Percentiles rank a stretch among this genome's conserved stretches.
phyloP scores from a whole-genome alignment of 495 filamentous ascomycete genomes.

The Ramalina intermedia region DNA sequence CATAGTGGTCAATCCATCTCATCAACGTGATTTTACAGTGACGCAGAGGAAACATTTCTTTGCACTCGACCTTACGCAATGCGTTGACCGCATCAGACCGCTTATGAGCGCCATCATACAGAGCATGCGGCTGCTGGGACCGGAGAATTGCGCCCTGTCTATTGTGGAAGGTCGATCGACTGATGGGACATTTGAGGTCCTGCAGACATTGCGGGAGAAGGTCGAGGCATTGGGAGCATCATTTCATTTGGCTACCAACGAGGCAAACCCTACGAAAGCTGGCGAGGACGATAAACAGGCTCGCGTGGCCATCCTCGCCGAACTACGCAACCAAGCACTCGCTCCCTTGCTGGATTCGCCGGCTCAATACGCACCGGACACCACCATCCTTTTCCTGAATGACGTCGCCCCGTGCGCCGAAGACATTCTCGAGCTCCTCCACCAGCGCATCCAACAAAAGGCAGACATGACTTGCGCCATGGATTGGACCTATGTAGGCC shows the following conservation, averaged over 20 bases:
- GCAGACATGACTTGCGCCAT: conserved; percentile 41
- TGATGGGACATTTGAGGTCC: conserved; percentile 36
- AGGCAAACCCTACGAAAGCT: conserved; percentile 20
- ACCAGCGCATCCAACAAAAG: conserved; percentile 25
- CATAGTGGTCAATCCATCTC: too few species aligned
- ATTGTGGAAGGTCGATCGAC: conserved; percentile 34
- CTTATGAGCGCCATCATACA: conserved; percentile 34
- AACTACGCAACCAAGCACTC: conserved; percentile 31
- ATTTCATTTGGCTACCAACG: conserved; percentile 25
- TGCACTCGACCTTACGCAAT: conserved; percentile 32
- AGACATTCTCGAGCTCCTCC: conserved; percentile 37
- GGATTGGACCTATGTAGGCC: conserved; percentile 33
- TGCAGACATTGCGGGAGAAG: conserved; percentile 19
- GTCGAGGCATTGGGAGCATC: conserved; percentile 21
- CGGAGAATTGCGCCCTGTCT: conserved; percentile 31
- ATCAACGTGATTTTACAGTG: too few species aligned
- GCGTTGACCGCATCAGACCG: conserved; percentile 27
- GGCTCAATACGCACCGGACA: conserved; percentile 8
- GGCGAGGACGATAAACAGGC: not conserved
- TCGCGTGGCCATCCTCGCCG: conserved; percentile 27
- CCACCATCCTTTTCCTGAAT: conserved; percentile 35
- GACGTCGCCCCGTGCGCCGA: conserved; percentile 35
- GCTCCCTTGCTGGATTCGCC: conserved; percentile 20
- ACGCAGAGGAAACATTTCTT: conserved; percentile 27
- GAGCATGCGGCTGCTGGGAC: conserved; percentile 32